Percentiles rank a stretch among this genome's conserved stretches.
These are phyloP conservation scores for Melocanna baccifera DNA, from an alignment of 176 grass and related monocot genomes.

Conservation along the genomic window DNA sequence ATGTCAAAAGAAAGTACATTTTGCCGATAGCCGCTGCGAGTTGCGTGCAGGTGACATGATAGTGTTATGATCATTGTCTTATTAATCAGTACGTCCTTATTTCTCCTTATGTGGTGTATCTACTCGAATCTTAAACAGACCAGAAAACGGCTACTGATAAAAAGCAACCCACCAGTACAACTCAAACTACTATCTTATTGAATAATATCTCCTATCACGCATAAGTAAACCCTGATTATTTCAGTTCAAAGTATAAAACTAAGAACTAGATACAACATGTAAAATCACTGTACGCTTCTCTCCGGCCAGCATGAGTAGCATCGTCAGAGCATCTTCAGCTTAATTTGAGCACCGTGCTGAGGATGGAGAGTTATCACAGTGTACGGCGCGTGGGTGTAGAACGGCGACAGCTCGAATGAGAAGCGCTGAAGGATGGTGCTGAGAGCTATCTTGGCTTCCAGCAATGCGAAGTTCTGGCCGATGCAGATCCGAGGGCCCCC, in stretches of 20 bases:
- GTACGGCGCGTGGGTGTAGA: slow-evolving; percentile 58
- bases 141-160: no score
- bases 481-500: slow-evolving; percentile 67
- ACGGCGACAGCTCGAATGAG: slow-evolving; percentile 59
- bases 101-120: no score
- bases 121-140: no score
- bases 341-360: slow-evolving; percentile 67
- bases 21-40: no score
- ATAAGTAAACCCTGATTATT: background rate
- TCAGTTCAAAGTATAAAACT: background rate
- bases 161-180: background rate
- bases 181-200: background rate
- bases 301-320: background rate
- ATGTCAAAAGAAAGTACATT: background rate
- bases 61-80: no score
- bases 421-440: slow-evolving; percentile 65
- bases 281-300: background rate
- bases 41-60: background rate
- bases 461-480: slow-evolving; percentile 61
- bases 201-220: background rate
- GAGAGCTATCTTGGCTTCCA: slow-evolving; percentile 67
- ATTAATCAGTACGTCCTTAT: no score
- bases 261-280: background rate
- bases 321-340: slow-evolving; percentile 47
- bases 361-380: slow-evolving; percentile 54